Base-by-base conservation (phyloP, 1,139 yeast species). In the Blastobotrys aristatus region DNA sequence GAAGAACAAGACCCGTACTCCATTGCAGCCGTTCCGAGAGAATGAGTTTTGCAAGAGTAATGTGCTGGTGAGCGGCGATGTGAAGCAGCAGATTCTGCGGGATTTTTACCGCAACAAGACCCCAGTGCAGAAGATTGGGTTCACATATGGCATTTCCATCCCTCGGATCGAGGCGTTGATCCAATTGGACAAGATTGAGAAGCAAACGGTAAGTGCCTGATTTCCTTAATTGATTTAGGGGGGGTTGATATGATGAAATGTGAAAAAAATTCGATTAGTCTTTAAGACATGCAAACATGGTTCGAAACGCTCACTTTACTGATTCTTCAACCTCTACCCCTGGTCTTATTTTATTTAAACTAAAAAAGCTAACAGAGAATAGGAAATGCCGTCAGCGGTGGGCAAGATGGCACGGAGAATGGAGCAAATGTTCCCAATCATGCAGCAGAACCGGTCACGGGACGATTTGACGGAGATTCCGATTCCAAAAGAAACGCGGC, bases 101-200 rank as follows among this genome's bases (percentile, higher is more conserved):
- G 90, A 80, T 48, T 73, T 81, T 49, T 71, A 69, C 26, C 71
- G 69, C 36, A 74, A 76, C 34, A 44, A 44, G 33, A 78, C 79
- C 33, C 76, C 83, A 44, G 70, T 80, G 31, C 95, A 86, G 65
- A 84, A 82, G 57, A 80, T 86, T 46, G 92, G 97, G 14, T 80
- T 84, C 56, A 80, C 79, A 59, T 83, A 82, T 60, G 92, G 95
- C 5, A 72, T 92, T 52, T 85, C 87, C 60, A 77, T 89, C 54
- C 86, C 89, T 48, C 77, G 97, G 64, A 75, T 92, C 29, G 96
- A 89, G 62, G 97, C 97, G 16, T 74, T 90, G 53, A 71, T 86
- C 26, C 80, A 78, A 63, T 75, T 92, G 56, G 72, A 76, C 53
- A 72, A 71, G 37, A 75, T 89, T 50, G 95, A 89, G 67, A 46